These are phyloP conservation scores for Rhinocladiella mackenziei DNA, from an alignment of 2,329 filamentous ascomycete species.

Conservation along the genomic window DNA sequence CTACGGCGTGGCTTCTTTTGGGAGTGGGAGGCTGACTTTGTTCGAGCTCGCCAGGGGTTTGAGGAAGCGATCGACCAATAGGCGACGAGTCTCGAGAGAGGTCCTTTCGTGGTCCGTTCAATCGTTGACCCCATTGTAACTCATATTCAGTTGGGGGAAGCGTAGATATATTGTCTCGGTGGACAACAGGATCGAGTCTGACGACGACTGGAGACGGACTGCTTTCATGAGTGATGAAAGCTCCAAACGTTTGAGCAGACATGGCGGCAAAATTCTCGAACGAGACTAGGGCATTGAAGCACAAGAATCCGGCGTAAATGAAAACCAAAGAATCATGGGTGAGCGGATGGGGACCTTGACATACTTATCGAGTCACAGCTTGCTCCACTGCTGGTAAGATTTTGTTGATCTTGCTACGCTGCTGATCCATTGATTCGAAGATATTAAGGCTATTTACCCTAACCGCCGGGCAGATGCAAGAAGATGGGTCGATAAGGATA, in stretches of 20 bases:
- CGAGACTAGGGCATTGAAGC: not conserved
- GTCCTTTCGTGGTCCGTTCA: constrained; percentile 17
- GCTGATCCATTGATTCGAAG: too few relatives aligned
- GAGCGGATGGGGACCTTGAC: not conserved
- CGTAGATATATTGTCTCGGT: constrained; percentile 30
- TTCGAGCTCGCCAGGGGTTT: constrained; percentile 31
- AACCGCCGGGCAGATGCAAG: too few relatives aligned
- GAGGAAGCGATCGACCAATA: constrained; percentile 7
- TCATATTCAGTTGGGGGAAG: constrained; percentile 25
- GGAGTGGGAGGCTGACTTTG: constrained; percentile 28
- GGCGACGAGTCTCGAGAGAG: constrained; percentile 6
- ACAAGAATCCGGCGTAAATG: too few relatives aligned
- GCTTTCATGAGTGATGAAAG: constrained; percentile 44
- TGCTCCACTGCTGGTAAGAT: too few relatives aligned
- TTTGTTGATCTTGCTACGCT: too few relatives aligned
- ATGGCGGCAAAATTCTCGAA: constrained; percentile 30
- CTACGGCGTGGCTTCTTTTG: constrained; percentile 23
- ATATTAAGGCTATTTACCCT: too few relatives aligned
- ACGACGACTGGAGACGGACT: constrained; percentile 30
- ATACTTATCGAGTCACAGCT: not conserved
- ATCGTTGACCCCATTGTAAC: constrained; percentile 24
- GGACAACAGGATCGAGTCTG: constrained; percentile 38
- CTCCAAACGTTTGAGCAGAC: constrained; percentile 37
- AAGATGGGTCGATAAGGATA: too few relatives aligned
- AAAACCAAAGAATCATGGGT: too few relatives aligned